Base-by-base conservation (phyloP, 1,284 basidiomycete species). In the Gastroboletus turbinatus region DNA sequence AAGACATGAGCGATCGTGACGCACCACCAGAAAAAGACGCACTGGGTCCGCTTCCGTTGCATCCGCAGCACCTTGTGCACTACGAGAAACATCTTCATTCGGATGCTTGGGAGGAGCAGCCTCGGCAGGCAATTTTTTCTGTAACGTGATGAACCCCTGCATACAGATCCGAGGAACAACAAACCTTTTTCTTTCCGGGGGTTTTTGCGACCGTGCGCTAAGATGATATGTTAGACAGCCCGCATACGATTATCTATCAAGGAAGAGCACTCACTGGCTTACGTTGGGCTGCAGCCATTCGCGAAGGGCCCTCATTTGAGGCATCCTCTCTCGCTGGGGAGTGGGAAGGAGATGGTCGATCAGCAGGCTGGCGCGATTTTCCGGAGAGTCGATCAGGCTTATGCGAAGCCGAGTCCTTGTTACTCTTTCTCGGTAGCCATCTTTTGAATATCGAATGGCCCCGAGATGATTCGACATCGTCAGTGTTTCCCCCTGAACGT, bases 401-500 rank as follows among this genome's bases (percentile, higher is more conserved):
- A 4, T 25, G 32, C 1, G 17, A 43, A n/a, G 16, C 2, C 1
- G 21, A 3, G 2, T 3, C 23, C 10, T 47, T 40, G 9, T 17
- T 17, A 6, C 16, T 6, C 21, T 17, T 46, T 2, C 21, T 10
- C 8, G 2, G 10, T 7, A 40, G 10, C 16, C 8, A 40, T 6
- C 7, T 46, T 17, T 17, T 42, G 5, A 46, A 23, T 8, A 23
- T n/a, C 2, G 32, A 46, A 40, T 1, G 21, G 5, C 21, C 7
- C 21, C 4, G 10, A n/a, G 13, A 14, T 8, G 44, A 14, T 8
- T 10, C 14, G 8, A 8, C n/a, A 9, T 2, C 9, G 9, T 19
- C n/a, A 5, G 19, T 0, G 4, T 29, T 29, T 9, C 10, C 9
- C 3, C 8, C 14, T 5, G 1, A 3, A 3, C 9, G 14, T 39